Evolutionary conservation across 805 yeast species (phyloP).

Genomic region (Starmerella stigmatis): DNA sequence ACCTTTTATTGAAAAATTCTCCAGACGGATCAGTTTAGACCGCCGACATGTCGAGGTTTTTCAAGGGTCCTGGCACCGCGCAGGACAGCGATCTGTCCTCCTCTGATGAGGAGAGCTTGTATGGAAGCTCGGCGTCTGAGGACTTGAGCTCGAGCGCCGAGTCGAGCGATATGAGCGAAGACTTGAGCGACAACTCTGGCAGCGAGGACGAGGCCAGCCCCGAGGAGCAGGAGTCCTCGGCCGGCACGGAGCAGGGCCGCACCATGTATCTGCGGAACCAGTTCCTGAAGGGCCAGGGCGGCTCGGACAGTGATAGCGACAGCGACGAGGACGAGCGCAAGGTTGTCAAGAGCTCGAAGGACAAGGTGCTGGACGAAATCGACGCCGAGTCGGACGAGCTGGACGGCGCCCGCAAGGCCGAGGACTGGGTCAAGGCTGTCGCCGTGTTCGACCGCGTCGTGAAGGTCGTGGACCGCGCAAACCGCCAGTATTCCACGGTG

Average conservation of each 20-base stretch:
- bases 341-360: conserved; percentile 87
- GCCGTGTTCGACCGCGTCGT: conserved; percentile 67
- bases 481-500: conserved; percentile 63
- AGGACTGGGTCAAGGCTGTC: conserved; percentile 69
- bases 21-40: background rate
- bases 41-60: conserved; percentile 75
- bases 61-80: conserved; percentile 40
- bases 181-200: conserved; percentile 26
- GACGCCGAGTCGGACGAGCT: conserved; percentile 53
- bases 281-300: conserved; percentile 31
- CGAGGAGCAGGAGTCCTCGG: conserved; percentile 37
- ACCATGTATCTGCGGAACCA: conserved; percentile 29
- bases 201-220: conserved; percentile 31
- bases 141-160: conserved; percentile 36
- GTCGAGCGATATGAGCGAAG: conserved; percentile 27
- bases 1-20: conserved; percentile 17
- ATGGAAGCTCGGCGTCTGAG: conserved; percentile 32
- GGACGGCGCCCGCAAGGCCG: conserved; percentile 50
- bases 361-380: conserved; percentile 82
- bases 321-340: conserved; percentile 61
- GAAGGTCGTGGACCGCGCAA: conserved; percentile 54
- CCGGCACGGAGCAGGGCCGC: conserved; percentile 32
- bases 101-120: conserved; percentile 49
- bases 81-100: conserved; percentile 51
- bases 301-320: conserved; percentile 36